Percentiles rank a stretch among this genome's conserved stretches.
phyloP scores from a whole-genome alignment of 345 rosid genomes.

The Heritiera littoralis region DNA sequence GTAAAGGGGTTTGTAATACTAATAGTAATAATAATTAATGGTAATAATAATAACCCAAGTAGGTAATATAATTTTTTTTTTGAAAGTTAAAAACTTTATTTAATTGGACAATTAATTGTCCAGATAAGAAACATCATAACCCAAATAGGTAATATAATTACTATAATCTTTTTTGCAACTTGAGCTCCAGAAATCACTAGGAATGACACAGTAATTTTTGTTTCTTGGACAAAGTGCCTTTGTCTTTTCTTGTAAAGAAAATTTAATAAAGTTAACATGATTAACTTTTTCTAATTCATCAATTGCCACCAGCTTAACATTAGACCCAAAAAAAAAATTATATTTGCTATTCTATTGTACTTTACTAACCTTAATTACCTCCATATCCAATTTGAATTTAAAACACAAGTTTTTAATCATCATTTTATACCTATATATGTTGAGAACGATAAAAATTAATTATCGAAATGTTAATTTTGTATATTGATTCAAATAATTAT shows the following conservation, averaged over 20 bases:
- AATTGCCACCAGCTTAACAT: constrained; percentile 6
- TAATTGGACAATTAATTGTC: too few relatives aligned
- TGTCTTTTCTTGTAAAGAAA: neutral
- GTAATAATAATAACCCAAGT: neutral
- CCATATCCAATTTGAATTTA: neutral
- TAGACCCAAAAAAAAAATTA: too few relatives aligned
- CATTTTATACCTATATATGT: neutral
- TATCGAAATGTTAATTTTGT: too few relatives aligned
- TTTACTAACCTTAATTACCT: neutral
- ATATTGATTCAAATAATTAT: too few relatives aligned
- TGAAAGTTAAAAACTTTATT: too few relatives aligned
- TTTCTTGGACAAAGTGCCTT: neutral
- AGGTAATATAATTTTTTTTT: neutral
- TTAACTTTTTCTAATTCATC: neutral
- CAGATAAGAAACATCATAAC: too few relatives aligned
- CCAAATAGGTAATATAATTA: neutral
- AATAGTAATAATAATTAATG: neutral
- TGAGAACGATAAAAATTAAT: neutral
- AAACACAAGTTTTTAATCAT: too few relatives aligned
- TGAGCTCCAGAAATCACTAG: constrained; percentile 12
- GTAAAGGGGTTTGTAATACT: constrained; percentile 9
- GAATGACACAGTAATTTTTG: neutral
- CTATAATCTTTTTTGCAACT: constrained; percentile 19
- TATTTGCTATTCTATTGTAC: neutral
- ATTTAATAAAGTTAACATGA: neutral